phyloP scores from a whole-genome alignment of 2,329 filamentous ascomycete species.

The Chalara sp. region DNA sequence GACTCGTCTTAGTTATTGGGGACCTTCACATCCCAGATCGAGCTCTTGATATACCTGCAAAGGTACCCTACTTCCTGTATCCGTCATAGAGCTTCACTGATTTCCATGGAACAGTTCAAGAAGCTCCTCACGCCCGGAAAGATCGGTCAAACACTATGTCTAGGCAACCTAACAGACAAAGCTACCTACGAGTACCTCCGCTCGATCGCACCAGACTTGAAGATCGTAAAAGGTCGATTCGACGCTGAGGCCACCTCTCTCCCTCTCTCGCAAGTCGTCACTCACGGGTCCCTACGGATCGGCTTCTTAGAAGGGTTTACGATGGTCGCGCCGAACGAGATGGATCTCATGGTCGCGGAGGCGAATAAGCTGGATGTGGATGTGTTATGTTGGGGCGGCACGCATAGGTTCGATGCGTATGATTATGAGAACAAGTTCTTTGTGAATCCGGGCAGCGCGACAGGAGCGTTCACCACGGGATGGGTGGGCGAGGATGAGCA shows the following conservation, averaged over 20 bases:
- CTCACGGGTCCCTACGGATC: conserved; percentile 57
- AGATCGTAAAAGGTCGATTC: conserved; percentile 61
- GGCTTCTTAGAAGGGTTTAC: conserved; percentile 65
- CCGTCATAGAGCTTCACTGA: conserved; percentile 6
- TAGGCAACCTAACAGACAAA: conserved; percentile 75
- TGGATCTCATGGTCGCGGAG: conserved; percentile 60
- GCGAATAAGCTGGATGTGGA: conserved; percentile 63
- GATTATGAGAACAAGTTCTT: conserved; percentile 73
- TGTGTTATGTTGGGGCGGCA: conserved; percentile 63
- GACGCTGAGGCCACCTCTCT: conserved; percentile 61
- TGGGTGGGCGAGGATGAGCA: conserved; percentile 59
- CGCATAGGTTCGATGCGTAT: conserved; percentile 62
- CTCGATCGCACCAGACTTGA: conserved; percentile 64
- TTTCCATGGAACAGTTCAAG: conserved; percentile 56
- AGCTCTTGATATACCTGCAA: conserved; percentile 83
- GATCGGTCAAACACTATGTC: conserved; percentile 74
- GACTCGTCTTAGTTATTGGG: conserved; percentile 85
- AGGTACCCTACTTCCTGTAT: conserved; percentile 46
- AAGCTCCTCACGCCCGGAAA: conserved; percentile 79
- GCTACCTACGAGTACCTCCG: conserved; percentile 76
- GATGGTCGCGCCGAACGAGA: conserved; percentile 55
- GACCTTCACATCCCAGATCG: conserved; percentile 92
- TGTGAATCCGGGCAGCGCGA: conserved; percentile 61
- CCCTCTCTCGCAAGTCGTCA: conserved; percentile 59
- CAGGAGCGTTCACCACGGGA: conserved; percentile 53